Conservation (phyloP, 139 green algal species). For the Monoraphidium neglectum region DNA sequence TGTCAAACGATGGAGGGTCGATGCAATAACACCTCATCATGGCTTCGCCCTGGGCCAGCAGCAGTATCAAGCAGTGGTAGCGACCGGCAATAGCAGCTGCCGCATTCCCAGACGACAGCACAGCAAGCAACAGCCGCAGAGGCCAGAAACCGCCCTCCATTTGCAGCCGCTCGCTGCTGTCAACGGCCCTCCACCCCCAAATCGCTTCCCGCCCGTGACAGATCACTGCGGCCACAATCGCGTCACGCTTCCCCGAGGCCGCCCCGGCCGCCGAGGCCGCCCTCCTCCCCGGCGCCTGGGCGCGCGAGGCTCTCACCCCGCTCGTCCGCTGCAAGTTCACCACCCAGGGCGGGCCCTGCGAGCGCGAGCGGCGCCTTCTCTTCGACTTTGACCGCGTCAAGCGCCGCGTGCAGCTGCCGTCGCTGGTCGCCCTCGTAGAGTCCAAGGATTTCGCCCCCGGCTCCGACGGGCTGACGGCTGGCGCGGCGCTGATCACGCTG, state of each 20-base stretch:
- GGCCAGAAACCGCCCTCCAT: no score
- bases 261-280: neutral
- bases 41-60: no score
- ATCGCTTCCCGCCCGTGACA: no score
- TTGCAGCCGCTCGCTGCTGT: no score
- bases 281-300: conserved; percentile 24
- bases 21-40: no score
- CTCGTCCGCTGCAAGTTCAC: conserved; percentile 8
- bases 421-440: conserved; percentile 16
- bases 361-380: neutral
- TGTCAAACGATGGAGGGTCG: no score
- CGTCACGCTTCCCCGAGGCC: neutral
- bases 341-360: conserved; percentile 9
- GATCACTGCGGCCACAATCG: conserved; percentile 10
- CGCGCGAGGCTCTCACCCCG: conserved; percentile 3
- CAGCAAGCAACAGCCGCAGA: no score
- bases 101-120: no score
- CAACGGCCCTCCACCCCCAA: no score
- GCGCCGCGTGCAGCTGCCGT: conserved; percentile 7
- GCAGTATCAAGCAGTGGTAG: no score
- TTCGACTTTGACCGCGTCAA: neutral
- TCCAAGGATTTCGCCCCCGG: neutral
- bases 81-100: no score
- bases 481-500: conserved; percentile 10
- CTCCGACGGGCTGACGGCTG: neutral